These are phyloP conservation scores for Pseudevernia furfuracea DNA, from an alignment of 495 filamentous ascomycete genomes.

Conservation along the genomic window DNA sequence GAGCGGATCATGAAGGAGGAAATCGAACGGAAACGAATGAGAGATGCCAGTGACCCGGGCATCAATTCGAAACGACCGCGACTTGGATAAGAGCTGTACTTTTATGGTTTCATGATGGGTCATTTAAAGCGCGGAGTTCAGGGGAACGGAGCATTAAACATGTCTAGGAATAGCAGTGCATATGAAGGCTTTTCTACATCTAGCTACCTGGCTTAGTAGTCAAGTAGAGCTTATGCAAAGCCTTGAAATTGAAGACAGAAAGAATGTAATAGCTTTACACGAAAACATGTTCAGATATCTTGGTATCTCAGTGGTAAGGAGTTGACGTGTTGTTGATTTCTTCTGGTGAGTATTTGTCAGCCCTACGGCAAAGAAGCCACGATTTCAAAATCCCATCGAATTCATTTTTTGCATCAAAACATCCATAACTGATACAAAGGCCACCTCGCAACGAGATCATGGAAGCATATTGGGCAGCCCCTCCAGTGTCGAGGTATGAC, in stretches of 20 bases:
- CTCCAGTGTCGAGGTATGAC: constrained; percentile 61
- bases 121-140: constrained; percentile 13
- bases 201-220: neutral
- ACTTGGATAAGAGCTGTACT: constrained; percentile 1
- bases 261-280: too few relatives aligned
- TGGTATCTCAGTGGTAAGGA: too few relatives aligned
- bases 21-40: constrained; percentile 59
- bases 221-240: neutral
- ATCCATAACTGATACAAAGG: neutral
- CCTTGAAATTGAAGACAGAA: too few relatives aligned
- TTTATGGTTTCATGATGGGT: neutral
- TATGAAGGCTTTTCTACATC: neutral
- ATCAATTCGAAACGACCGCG: constrained; percentile 26
- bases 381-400: neutral
- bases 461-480: constrained; percentile 64
- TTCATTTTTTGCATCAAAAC: neutral
- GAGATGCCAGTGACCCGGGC: constrained; percentile 34
- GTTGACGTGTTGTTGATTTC: neutral
- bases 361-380: constrained; percentile 4
- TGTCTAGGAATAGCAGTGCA: neutral
- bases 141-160: neutral
- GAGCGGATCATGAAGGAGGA: constrained; percentile 88
- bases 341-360: neutral
- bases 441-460: constrained; percentile 26
- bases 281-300: too few relatives aligned